Base-by-base conservation (phyloP, 108 stramenopile species). In the Nitzschia palea region DNA sequence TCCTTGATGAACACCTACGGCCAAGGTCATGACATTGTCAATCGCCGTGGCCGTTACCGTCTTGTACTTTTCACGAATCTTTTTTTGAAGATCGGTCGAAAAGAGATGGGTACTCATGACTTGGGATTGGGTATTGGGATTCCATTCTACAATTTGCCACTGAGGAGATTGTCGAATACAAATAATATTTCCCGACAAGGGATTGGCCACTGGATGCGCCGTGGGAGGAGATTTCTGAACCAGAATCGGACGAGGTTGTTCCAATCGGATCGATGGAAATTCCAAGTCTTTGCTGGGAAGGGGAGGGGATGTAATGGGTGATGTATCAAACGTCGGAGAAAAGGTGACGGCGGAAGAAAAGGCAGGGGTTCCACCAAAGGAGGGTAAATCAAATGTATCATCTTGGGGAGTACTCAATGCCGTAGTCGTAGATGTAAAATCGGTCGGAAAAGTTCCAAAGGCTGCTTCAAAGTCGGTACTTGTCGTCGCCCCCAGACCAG, bases 181-280 rank as follows among this genome's bases (percentile, higher is more conserved):
- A 52, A 93, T 86, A 0, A 87, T 44, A 69, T 93, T 93, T 27
- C 87, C 87, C 52, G 72, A 82, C 27, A 86, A 55, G 17, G 89
- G 92, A 77, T 93, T 93, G 17, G 60, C 54, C 2, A 62, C 67
- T 30, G 89, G 89, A 32, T 52, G 26, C 1, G 69, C 55, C 4
- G 59, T 60, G 27, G 43, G 55, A 48, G 68, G 55, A 18, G 31
- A 23, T 20, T 14, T 15, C 20, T 36, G 18, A 55, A 60, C 55
- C 60, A 53, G 48, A 61, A 73, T 32, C 10, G 44, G 29, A 10
- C 40, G 45, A 37, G 55, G n/a, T 23, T 27, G 43, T 33, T 56
- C 35, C 36, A 44, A 18, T 58, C 53, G 54, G 31, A 57, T 26
- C n/a, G n/a, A n/a, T n/a, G n/a, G n/a, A n/a, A n/a, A n/a, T n/a